Conservation (phyloP, 495 filamentous ascomycete genomes). For the Staphylotrichum longicolle region DNA sequence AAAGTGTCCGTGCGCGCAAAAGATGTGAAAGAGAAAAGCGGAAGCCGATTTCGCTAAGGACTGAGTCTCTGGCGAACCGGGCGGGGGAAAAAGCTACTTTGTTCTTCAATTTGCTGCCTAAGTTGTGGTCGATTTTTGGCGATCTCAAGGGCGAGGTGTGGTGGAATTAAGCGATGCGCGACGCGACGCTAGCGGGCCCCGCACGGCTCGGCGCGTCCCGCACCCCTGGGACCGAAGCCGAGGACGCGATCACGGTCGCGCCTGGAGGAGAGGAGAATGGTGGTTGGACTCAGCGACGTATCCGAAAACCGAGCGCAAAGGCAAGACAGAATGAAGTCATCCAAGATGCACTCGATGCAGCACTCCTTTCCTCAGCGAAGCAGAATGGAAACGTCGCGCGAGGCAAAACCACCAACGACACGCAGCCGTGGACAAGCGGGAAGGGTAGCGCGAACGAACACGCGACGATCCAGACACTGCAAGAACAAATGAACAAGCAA, state of each 20-base stretch:
- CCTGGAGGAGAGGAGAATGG: not conserved
- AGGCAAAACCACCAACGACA: not conserved
- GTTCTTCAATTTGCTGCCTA: no score
- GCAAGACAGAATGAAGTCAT: not conserved
- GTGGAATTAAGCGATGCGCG: not conserved
- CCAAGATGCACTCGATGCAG: not conserved
- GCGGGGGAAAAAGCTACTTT: no score
- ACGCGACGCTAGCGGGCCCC: conserved; percentile 4
- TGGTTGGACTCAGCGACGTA: not conserved
- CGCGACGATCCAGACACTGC: not conserved
- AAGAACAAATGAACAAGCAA: conserved; percentile 4
- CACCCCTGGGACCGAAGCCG: not conserved
- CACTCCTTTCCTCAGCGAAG: not conserved
- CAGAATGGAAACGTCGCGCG: not conserved
- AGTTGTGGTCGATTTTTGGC: no score
- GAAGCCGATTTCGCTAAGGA: no score
- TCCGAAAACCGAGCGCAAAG: conserved; percentile 3
- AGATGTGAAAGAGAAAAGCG: no score
- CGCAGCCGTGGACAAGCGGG: conserved; percentile 1
- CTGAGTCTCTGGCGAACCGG: no score
- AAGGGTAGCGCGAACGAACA: not conserved
- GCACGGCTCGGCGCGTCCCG: conserved; percentile 3
- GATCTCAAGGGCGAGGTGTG: no score
- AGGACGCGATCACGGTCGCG: conserved; percentile 1
- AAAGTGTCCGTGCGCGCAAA: no score